Conservation (phyloP, 306 rosid species). For the Canavalia gladiata region DNA sequence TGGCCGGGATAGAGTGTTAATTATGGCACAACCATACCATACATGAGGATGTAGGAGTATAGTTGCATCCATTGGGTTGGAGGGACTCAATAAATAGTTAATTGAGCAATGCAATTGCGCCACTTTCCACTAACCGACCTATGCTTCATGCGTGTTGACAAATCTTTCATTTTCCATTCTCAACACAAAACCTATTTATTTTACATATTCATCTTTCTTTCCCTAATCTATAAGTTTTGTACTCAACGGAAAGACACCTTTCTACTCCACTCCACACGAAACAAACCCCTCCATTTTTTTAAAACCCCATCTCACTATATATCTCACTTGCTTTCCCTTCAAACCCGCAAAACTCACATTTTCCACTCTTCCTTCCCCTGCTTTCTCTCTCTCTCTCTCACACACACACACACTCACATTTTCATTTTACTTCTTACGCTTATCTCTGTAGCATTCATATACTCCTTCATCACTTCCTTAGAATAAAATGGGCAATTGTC, state of each 20-base stretch:
- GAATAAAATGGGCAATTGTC: too few relatives aligned
- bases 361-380: conserved; percentile 34
- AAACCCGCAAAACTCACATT: conserved; percentile 21
- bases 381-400: conserved; percentile 38
- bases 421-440: background rate
- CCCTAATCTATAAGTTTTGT: conserved; percentile 40
- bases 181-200: conserved; percentile 21
- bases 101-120: conserved; percentile 51
- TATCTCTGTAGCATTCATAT: conserved; percentile 34
- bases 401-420: background rate
- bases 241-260: conserved; percentile 49
- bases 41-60: background rate
- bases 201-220: conserved; percentile 35
- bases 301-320: conserved; percentile 40
- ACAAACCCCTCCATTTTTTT: conserved; percentile 52
- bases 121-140: conserved; percentile 67
- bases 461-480: background rate
- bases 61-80: conserved; percentile 15
- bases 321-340: conserved; percentile 49
- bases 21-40: conserved; percentile 16
- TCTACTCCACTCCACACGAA: conserved; percentile 59
- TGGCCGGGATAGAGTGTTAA: background rate
- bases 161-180: conserved; percentile 49
- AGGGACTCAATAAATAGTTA: conserved; percentile 25
- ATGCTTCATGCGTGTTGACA: conserved; percentile 78